A percentile compares a stretch with the other conserved stretches of the same genome.
phyloP scores from a whole-genome alignment of 1,284 basidiomycete genomes.

The Naganishia liquefaciens region DNA sequence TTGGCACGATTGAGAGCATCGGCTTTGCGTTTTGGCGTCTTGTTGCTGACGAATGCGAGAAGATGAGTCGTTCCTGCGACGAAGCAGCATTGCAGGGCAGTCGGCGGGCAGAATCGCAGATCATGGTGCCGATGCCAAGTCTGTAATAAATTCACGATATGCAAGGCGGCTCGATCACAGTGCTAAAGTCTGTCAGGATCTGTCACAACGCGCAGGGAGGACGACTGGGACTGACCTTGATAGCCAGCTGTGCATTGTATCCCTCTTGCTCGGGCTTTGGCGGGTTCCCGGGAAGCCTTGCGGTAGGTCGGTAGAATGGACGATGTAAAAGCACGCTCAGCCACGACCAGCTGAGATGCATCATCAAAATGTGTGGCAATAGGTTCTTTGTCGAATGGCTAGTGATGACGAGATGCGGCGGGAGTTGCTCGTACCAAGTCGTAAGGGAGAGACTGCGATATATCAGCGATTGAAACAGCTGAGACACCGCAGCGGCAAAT shows the following conservation, averaged over 20 bases:
- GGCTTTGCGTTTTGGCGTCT: conserved; percentile 33
- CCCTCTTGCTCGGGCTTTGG: conserved; percentile 54
- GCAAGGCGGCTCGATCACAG: conserved; percentile 66
- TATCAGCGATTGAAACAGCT: not conserved
- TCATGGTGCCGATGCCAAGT: conserved; percentile 63
- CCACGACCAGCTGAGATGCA: conserved; percentile 67
- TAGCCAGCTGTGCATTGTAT: conserved; percentile 44
- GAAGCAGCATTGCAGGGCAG: conserved; percentile 65
- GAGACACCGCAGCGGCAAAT: not conserved
- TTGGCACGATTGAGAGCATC: conserved; percentile 34
- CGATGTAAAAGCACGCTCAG: conserved; percentile 65
- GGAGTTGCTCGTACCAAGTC: conserved; percentile 62
- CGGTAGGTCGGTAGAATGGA: conserved; percentile 62
- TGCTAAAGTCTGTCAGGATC: conserved; percentile 48
- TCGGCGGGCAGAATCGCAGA: conserved; percentile 65
- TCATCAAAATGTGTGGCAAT: conserved; percentile 64
- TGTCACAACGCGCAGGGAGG: not conserved
- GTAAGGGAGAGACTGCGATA: conserved; percentile 61
- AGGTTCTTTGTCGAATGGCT: conserved; percentile 58
- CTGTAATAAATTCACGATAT: conserved; percentile 63
- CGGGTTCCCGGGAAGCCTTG: conserved; percentile 55
- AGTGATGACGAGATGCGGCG: conserved; percentile 58
- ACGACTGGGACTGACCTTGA: conserved; percentile 29
- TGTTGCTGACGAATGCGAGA: conserved; percentile 38
- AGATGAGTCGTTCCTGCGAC: conserved; percentile 61